Evolutionary conservation across 139 green algal genomes (phyloP).

Genomic region (Chlorella vulgaris): DNA sequence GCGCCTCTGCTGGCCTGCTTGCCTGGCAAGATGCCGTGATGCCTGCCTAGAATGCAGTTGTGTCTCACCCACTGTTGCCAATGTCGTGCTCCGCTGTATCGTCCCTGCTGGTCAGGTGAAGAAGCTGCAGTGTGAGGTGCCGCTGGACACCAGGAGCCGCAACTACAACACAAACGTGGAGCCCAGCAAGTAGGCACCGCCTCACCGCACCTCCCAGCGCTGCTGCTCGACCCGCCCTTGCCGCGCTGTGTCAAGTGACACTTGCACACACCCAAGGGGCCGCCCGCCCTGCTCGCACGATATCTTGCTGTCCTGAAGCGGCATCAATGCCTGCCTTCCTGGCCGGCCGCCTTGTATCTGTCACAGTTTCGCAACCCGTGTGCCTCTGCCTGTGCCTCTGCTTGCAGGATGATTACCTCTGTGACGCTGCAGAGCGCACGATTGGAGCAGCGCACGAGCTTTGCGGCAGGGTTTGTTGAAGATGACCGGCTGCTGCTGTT

Average conservation of each 20-base stretch:
- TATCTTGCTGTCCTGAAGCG: too few species aligned
- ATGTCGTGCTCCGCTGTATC: background rate
- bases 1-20: background rate
- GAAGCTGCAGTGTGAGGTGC: constrained; percentile 46
- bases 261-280: too few species aligned
- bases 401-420: constrained; percentile 34
- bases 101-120: background rate
- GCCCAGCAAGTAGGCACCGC: background rate
- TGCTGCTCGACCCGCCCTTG: background rate
- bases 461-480: constrained; percentile 69
- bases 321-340: background rate
- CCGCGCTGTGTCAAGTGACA: background rate
- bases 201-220: background rate
- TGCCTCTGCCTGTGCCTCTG: background rate
- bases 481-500: constrained; percentile 75
- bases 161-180: constrained; percentile 65
- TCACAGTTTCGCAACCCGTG: too few species aligned
- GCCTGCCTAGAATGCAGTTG: background rate
- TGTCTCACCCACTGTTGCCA: background rate
- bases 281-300: too few species aligned
- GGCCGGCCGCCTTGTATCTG: background rate
- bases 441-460: constrained; percentile 46
- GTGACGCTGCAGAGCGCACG: constrained; percentile 61
- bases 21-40: background rate
- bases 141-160: constrained; percentile 57